Evolutionary conservation across 495 filamentous ascomycete species (phyloP), one percentile per base, ranked within the genome.

Genomic region (Aspergillus funiculosus): DNA sequence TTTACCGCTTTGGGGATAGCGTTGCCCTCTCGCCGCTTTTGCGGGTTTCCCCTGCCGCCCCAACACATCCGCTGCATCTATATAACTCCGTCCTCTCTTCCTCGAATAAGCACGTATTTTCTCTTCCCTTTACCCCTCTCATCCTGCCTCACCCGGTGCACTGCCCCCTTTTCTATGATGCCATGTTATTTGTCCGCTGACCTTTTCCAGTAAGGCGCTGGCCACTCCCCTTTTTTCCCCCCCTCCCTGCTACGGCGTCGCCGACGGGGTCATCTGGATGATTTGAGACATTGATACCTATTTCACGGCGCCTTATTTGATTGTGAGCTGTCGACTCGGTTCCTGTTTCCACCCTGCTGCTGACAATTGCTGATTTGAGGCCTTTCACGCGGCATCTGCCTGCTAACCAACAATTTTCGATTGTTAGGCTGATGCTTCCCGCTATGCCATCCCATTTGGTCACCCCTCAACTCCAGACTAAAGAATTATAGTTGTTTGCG

Each of bases 1-100:
- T n/a, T n/a, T n/a, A n/a, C n/a, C n/a, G n/a, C n/a, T 39, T 48
- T 32, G 28, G 38, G 35, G 36, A 50, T 50, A 18, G 47, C 47
- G 47, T 14, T 19, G 29, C 19, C 29, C 3, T 35, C 47, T 50
- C 39, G 47, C 47, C 24, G 47, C 47, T 50, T 50, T 50, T 43
- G 39, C 47, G 8, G 28, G 28, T 14, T 37, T 50, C 47, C 35
- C 47, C 47, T 50, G 47, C 47, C 39, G 39, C 47, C 37, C 38
- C 22, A 30, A 46, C 22, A 4, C 21, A 43, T 34, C 46, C 19
- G 15, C 46, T 36, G 10, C 38, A 50, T 50, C 47, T 50, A 50
- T 50, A 50, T 51, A 51, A 51, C 24, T 24, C 48, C 35, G 48
- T 24, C 48, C 35, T 25, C 48, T 45, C 48, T 43, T 41, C 40